Evolutionary conservation across 208 protist genomes (phyloP), one percentile per base, ranked within the genome.

Genomic region (Porcisia deanei): DNA sequence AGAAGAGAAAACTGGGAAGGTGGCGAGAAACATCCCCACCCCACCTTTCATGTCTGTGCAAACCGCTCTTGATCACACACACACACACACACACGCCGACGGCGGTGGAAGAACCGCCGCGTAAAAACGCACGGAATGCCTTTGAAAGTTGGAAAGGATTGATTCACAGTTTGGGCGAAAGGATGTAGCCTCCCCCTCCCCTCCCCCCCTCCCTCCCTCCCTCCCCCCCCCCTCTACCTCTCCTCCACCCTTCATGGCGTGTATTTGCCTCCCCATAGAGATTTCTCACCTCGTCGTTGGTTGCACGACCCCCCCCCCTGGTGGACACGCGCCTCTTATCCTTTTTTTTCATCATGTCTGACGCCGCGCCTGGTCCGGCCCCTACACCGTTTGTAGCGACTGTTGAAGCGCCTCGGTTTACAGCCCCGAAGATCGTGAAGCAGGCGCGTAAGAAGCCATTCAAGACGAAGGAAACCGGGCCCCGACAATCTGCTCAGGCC

Each of bases 401-500:
- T 22, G 12, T 41, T 20, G 37, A 20, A 22, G 57, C 66, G 4
- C 22, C 75, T 12, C 30, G 30, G 43, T 43, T 60, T 25, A 10
- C 43, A 8, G 2, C 69, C 5, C 45, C 74, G 14, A 86, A 73
- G 59, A 71, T 66, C 12, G 39, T 69, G 54, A 87, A 84, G 69
- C 83, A 72, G 47, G 53, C 79, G 2, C 83, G 83, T 34, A 84
- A 81, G 55, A 84, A 84, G 67, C 59, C 69, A 37, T 63, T 37
- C 54, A 57, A 10, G 18, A 58, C 58, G 34, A 25, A 2, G 39
- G 58, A 41, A 41, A 6, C 49, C 57, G 64, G 67, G 14, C 16
- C 52, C 30, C 74, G 67, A 39, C 20, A 34, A 39, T n/a, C 34
- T 6, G 43, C 58, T 54, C 9, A 53, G 7, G 10, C 65, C n/a